Evolutionary conservation across 768 basidiomycete species (phyloP), one percentile per base, ranked within the genome.

Genomic region (Boletus reticulatus): DNA sequence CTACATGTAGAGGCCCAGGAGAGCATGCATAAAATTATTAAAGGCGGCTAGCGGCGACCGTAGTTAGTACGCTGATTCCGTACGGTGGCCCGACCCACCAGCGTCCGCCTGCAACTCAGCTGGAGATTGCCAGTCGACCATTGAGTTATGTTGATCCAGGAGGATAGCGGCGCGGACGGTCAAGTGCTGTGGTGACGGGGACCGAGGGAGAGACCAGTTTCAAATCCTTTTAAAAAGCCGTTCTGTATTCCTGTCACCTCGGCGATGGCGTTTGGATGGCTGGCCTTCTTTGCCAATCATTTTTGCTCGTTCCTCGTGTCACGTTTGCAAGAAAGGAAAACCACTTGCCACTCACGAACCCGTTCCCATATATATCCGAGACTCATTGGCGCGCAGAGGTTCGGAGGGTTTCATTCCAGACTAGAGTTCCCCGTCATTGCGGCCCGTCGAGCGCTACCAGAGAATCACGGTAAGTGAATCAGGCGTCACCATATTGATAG

Each of bases 1-100:
- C 55, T 59, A 80, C 84, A 83, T 75, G 62, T 86, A 87, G 20
- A 87, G 63, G 7, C 84, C 85, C 12, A 85, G 72, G 52, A 85
- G 67, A 43, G 71, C 74, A 56, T 87, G 84, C 75, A 84, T 83
- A 53, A 87, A 79, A 54, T 79, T 82, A 62, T 72, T 74, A 66
- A 76, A 75, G 43, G 70, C 68, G 34, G 24, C 69, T 70, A 43
- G 16, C 4, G 20, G 44, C 11, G 27, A 50, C 17, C 14, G 52
- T 36, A 39, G 32, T 71, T 16, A 66, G 45, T 31, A 42, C 16
- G 53, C n/a, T 19, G 12, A 52, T 12, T 6, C 9, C 19, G 24
- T 9, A 24, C 12, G 49, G 42, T 39, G 31, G 27, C 50, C 27
- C 50, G 47, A 58, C 62, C 8, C 63, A 84, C 84, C 68, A 39